These are phyloP conservation scores for Phialophora macrospora DNA, from an alignment of 2,329 filamentous ascomycete species.

Conservation along the genomic window DNA sequence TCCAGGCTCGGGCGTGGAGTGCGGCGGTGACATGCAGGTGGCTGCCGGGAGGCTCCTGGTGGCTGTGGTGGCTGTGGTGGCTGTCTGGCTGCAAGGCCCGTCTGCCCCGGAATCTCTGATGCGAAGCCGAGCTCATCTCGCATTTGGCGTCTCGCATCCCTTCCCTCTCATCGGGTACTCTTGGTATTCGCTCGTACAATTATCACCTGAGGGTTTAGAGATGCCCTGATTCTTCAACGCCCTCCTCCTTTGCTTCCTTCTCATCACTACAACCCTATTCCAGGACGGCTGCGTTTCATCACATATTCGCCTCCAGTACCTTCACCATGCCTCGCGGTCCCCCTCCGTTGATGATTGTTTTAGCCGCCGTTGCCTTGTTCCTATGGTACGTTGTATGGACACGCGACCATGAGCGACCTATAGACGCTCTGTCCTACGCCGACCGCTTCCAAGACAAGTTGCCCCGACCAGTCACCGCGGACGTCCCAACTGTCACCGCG, in stretches of 20 bases:
- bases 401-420: slow-evolving; percentile 31
- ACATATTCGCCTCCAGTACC: neutral
- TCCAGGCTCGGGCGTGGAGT: neutral
- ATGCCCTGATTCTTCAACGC: neutral
- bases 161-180: neutral
- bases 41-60: no score
- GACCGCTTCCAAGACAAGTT: slow-evolving; percentile 30
- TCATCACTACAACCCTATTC: neutral
- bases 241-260: neutral
- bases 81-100: neutral
- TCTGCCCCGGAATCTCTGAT: neutral
- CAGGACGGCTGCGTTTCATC: neutral
- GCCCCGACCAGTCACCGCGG: slow-evolving; percentile 7
- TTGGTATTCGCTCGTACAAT: neutral
- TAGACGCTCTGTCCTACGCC: slow-evolving; percentile 25
- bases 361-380: slow-evolving; percentile 40
- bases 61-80: neutral
- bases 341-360: slow-evolving; percentile 37
- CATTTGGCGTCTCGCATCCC: neutral
- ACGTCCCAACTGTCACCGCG: slow-evolving; percentile 20
- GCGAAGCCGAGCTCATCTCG: neutral
- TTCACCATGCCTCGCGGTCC: slow-evolving; percentile 39
- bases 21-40: no score
- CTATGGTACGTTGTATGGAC: slow-evolving; percentile 40
- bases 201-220: slow-evolving; percentile 8